These are phyloP conservation scores for Microthyrium microscopicum DNA, from an alignment of 2,329 filamentous ascomycete genomes.

Conservation along the genomic window DNA sequence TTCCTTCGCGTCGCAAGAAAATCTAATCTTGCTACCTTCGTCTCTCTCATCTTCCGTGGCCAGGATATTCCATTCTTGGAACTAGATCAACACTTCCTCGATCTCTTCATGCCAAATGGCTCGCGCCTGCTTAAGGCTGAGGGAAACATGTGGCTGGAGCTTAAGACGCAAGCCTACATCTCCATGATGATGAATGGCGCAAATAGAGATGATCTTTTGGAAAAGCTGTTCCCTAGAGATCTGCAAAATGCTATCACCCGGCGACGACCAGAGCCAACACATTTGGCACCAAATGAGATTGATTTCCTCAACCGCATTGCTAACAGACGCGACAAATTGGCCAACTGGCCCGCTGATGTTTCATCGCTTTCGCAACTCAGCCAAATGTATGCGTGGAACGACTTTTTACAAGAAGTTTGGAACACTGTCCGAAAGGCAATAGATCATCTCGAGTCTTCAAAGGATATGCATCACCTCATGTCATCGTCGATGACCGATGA, in stretches of 20 bases:
- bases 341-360: constrained; percentile 34
- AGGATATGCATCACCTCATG: constrained; percentile 22
- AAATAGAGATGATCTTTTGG: constrained; percentile 37
- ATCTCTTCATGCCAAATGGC: constrained; percentile 45
- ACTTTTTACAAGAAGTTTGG: constrained; percentile 40
- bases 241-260: constrained; percentile 36
- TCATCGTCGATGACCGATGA: constrained; percentile 14
- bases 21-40: constrained; percentile 48
- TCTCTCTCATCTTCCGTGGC: constrained; percentile 45
- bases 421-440: constrained; percentile 42
- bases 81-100: constrained; percentile 45
- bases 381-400: constrained; percentile 46
- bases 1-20: constrained; percentile 28
- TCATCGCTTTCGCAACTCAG: constrained; percentile 30
- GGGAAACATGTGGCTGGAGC: constrained; percentile 42
- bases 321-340: constrained; percentile 39
- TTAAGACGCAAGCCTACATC: constrained; percentile 53
- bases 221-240: constrained; percentile 42
- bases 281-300: constrained; percentile 39
- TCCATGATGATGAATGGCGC: constrained; percentile 41
- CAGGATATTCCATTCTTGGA: constrained; percentile 48
- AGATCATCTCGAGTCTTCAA: constrained; percentile 17
- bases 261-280: constrained; percentile 35
- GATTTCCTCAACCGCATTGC: constrained; percentile 41
- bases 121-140: constrained; percentile 41